Evolutionary conservation across 2,329 filamentous ascomycete species (phyloP).

Genomic region (Cytospora schulzeri): DNA sequence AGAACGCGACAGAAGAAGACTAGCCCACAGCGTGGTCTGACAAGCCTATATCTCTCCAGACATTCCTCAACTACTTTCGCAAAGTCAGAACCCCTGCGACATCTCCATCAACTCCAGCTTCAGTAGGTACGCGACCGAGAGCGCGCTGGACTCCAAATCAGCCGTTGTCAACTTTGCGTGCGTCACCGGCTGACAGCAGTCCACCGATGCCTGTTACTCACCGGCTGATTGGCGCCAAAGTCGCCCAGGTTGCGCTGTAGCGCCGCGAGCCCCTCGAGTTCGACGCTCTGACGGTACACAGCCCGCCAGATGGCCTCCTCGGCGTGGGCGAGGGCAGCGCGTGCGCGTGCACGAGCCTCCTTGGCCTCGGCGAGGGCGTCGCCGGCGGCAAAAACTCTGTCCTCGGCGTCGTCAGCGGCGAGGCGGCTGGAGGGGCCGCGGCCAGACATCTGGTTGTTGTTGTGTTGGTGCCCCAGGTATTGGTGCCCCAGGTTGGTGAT

Average conservation of each 20-base stretch:
- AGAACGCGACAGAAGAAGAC: too few species aligned
- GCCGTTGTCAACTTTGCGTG: too few species aligned
- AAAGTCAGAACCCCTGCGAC: too few species aligned
- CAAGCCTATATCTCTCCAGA: too few species aligned
- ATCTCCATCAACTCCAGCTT: too few species aligned
- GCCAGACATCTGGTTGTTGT: not conserved
- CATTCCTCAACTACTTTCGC: too few species aligned
- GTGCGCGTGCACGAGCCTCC: not conserved
- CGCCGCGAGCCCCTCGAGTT: not conserved
- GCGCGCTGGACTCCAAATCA: too few species aligned
- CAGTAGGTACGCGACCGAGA: too few species aligned
- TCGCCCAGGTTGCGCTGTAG: not conserved
- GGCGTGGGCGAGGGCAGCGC: not conserved
- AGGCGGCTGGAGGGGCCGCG: not conserved
- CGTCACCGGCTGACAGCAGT: not conserved
- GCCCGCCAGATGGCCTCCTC: slow-evolving; percentile 8
- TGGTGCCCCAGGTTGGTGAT: too few species aligned
- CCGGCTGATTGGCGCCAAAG: not conserved
- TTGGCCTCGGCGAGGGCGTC: slow-evolving; percentile 1
- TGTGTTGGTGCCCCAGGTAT: not conserved
- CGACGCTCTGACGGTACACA: slow-evolving; percentile 1
- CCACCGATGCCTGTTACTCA: not conserved
- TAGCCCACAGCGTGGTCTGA: too few species aligned
- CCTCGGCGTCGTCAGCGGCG: not conserved
- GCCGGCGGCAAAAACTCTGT: slow-evolving; percentile 3